Evolutionary conservation across 208 protist species (phyloP), one percentile per base, ranked within the genome.

Genomic region (Leishmania major): DNA sequence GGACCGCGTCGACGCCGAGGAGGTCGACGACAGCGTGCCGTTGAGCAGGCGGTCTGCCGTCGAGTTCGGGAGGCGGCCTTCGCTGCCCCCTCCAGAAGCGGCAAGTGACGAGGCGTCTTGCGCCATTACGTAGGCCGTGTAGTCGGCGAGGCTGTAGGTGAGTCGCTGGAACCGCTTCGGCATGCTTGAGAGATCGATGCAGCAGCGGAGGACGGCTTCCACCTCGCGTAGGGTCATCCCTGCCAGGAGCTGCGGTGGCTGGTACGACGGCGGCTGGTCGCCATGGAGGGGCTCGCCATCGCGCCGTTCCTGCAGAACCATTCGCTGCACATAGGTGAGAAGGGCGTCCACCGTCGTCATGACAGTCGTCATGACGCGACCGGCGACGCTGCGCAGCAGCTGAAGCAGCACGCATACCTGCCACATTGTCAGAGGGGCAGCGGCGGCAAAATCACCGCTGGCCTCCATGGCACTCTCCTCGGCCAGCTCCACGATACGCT

Each of bases 261-360:
- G 71, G 22, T 47, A 28, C 43, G 70, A 22, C 22, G 64, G 10
- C 13, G 55, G 59, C 11, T 77, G 62, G 6, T 43, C 53, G 11
- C n/a, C 31, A 13, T 17, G 11, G 17, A 1, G 1, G 1, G 2
- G 25, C 49, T 40, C 49, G 22, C 45, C 74, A n/a, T 35, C n/a
- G 60, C 59, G 45, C 49, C 35, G n/a, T n/a, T 72, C 62, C 77
- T 47, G 35, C 59, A 53, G 15, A 13, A 79, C 40, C 43, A 85
- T 11, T 5, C 67, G 78, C 75, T 83, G 78, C 66, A 40, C 67
- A 45, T 84, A 89, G 22, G 35, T 10, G 72, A 92, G 83, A 40
- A 94, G 82, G 19, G 75, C 83, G 69, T 91, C 87, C 7, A 86
- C 85, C 35, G 85, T 86, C 8, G 80, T 74, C 80, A 89, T 83